Base-by-base conservation (phyloP, 345 rosid species). In the Isatis tinctoria region DNA sequence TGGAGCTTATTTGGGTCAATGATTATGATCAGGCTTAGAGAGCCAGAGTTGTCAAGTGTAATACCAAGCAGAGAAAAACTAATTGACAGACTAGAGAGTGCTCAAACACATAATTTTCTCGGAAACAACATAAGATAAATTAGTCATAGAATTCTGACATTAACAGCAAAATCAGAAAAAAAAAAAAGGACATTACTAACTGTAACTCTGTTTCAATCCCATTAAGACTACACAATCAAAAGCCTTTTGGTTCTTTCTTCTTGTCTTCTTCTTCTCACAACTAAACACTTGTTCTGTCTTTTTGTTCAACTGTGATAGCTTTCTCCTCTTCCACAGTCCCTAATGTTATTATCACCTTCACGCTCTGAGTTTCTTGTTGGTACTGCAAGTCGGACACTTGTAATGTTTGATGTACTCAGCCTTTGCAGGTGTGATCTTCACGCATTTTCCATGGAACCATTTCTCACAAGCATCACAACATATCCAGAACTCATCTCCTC, bases 401-500 rank as follows among this genome's bases (percentile, higher is more conserved):
- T 72, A 78, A 60, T 72, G 81, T 51, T 78, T 78, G 78, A 66
- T 78, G 56, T 73, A 69, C 69, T 78, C 81, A 20, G 78, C 81
- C 62, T 77, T 77, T 48, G 80, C 80, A 20, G 80, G 80, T 18
- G 80, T 77, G 71, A 77, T 77, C 44, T 71, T 77, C 49, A 77
- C 80, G 37, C 80, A 77, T 49, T 70, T 77, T 6, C 80, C 80
- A 71, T 77, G 80, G 72, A 77, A 77, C 80, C 80, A 77, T 65
- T 64, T 71, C 72, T 77, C 80, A 8, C 80, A 78, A 20, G 71
- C 73, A 52, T 78, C 81, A 0, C 81, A 78, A 7, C 81, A 78
- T 20, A 78, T 78, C 81, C 81, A 78, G 74, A 78, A 78, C 60
- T 78, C 81, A 78, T 78, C 81, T 44, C 70, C 70, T 14, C 75